Conservation (phyloP, 208 protist species). For the Trypanosoma conorhini region DNA sequence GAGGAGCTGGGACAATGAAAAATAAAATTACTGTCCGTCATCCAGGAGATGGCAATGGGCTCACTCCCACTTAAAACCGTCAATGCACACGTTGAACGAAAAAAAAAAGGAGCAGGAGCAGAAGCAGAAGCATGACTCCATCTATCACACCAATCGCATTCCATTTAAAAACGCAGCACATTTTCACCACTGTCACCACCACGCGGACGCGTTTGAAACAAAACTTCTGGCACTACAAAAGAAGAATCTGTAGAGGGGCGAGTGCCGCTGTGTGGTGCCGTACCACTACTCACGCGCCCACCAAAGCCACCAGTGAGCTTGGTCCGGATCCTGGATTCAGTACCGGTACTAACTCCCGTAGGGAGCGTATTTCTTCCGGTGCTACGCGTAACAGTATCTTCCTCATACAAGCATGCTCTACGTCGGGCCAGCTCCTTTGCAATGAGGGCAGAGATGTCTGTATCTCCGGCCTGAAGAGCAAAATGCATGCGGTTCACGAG, state of each 20-base stretch:
- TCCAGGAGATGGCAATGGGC: neutral
- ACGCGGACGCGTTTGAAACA: constrained; percentile 11
- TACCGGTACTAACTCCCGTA: neutral
- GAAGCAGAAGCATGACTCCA: neutral
- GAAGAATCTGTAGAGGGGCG: constrained; percentile 11
- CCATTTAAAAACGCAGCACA: constrained; percentile 3
- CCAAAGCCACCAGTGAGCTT: constrained; percentile 1
- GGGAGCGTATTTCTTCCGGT: neutral
- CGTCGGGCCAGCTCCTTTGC: constrained; percentile 72
- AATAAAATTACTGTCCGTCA: neutral
- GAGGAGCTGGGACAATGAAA: neutral
- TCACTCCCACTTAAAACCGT: neutral
- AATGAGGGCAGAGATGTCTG: constrained; percentile 56
- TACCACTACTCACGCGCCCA: constrained; percentile 1
- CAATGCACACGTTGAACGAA: neutral
- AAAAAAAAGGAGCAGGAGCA: neutral
- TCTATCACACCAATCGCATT: neutral
- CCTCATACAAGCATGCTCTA: constrained; percentile 24
- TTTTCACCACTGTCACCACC: neutral
- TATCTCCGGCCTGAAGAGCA: constrained; percentile 62
- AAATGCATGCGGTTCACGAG: constrained; percentile 73
- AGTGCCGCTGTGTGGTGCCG: neutral
- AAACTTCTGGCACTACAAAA: constrained; percentile 26
- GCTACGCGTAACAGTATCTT: neutral
- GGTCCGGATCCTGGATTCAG: neutral